A percentile compares a stretch with the other conserved stretches of the same genome.
Conservation (phyloP, 2,329 filamentous ascomycete genomes). For the Endothia cerciana region DNA sequence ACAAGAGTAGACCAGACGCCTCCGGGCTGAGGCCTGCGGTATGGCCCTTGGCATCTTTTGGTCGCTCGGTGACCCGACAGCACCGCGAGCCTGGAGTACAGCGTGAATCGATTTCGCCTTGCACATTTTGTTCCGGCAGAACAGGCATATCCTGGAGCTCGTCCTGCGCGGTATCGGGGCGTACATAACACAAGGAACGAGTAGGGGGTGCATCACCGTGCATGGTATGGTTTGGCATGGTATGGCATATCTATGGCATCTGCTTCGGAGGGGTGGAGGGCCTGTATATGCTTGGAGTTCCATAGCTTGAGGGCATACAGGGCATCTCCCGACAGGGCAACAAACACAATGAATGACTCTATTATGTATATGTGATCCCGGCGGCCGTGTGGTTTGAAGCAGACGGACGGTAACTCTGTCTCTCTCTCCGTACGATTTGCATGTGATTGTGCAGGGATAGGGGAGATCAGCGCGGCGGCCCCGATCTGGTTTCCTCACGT, state of each 20-base stretch:
- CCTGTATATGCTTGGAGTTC: not conserved
- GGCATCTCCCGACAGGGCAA: not conserved
- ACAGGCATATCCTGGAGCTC: not conserved
- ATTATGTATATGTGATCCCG: not conserved
- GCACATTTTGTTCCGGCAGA: not conserved
- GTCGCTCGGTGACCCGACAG: no score
- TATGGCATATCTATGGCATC: not conserved
- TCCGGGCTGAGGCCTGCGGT: no score
- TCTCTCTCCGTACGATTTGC: not conserved
- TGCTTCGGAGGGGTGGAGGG: not conserved
- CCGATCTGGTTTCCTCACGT: not conserved
- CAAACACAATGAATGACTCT: not conserved
- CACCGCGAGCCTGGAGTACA: no score
- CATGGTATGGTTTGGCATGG: not conserved
- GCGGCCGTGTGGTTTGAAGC: no score
- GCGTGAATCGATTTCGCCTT: no score
- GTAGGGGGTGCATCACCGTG: no score
- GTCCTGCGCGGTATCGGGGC: not conserved
- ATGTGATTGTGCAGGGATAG: constrained; percentile 21
- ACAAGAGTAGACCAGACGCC: no score
- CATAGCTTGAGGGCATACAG: not conserved
- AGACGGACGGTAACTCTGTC: no score
- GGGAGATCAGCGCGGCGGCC: not conserved
- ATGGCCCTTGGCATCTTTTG: no score
- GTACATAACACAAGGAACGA: not conserved